Percentiles rank a stretch among this genome's conserved stretches.
Conservation (phyloP, 2,329 filamentous ascomycete species). For the Calonectria multiphialidica region DNA sequence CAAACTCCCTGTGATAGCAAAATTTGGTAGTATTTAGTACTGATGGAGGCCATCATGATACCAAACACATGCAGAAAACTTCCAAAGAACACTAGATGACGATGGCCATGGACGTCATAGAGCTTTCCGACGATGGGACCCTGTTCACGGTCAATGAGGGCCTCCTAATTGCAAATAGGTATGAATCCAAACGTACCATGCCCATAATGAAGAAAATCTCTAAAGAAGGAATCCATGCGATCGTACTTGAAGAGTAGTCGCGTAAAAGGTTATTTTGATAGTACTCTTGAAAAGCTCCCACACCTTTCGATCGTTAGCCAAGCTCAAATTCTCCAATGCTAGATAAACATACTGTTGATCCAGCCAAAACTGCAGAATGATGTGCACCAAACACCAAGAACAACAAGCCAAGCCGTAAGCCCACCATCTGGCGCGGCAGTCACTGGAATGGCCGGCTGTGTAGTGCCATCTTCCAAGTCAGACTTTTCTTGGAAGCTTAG, state of each 20-base stretch:
- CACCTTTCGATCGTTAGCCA: slow-evolving; percentile 42
- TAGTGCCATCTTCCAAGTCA: too few species aligned
- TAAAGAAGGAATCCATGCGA: slow-evolving; percentile 71
- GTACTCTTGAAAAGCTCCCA: slow-evolving; percentile 69
- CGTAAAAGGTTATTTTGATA: slow-evolving; percentile 62
- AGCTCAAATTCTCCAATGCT: too few species aligned
- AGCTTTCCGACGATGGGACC: slow-evolving; percentile 72
- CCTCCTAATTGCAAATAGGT: too few species aligned
- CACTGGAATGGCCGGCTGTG: too few species aligned
- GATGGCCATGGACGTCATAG: slow-evolving; percentile 73
- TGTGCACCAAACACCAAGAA: slow-evolving; percentile 52
- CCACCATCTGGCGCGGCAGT: slow-evolving; percentile 36
- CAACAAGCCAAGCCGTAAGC: slow-evolving; percentile 50
- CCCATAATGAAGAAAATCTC: slow-evolving; percentile 66
- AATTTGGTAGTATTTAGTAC: slow-evolving; percentile 55
- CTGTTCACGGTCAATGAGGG: too few species aligned
- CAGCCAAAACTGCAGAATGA: slow-evolving; percentile 54
- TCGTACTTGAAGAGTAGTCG: slow-evolving; percentile 61
- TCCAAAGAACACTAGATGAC: slow-evolving; percentile 63
- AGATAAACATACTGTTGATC: slow-evolving; percentile 56
- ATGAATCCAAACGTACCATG: slow-evolving; percentile 43
- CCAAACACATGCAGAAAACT: slow-evolving; percentile 69
- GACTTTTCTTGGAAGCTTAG: too few species aligned
- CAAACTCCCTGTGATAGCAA: slow-evolving; percentile 54
- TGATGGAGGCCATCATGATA: slow-evolving; percentile 71